Percentiles rank a stretch among this genome's conserved stretches.
phyloP scores from a whole-genome alignment of 495 filamentous ascomycete species.

The Acidiella bohemica region DNA sequence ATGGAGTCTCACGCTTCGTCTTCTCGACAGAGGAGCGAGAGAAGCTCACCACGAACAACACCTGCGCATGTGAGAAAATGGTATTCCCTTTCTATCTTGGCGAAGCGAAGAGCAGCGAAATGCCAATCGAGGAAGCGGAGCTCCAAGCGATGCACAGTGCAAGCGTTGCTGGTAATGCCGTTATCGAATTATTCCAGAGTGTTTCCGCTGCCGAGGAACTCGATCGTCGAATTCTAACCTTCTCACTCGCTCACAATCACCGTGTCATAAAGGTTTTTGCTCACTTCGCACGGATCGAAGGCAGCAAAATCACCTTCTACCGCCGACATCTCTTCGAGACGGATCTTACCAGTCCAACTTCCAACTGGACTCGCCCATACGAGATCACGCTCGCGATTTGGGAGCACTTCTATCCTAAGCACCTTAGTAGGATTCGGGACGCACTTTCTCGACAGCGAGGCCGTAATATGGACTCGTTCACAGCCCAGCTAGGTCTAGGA shows the following conservation, averaged over 20 bases:
- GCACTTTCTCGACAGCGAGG: not conserved
- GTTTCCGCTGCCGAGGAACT: not conserved
- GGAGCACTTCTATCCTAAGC: not conserved
- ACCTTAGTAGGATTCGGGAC: not conserved
- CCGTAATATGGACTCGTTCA: not conserved
- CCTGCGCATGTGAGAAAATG: not conserved
- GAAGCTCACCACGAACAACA: not conserved
- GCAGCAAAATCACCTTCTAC: not conserved
- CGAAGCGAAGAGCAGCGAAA: not conserved
- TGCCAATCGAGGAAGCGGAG: not conserved
- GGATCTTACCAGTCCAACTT: not conserved
- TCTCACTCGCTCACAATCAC: not conserved
- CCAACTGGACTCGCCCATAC: not conserved
- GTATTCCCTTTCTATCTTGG: not conserved
- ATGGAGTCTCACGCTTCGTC: not conserved
- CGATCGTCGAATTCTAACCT: not conserved
- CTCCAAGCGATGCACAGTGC: not conserved
- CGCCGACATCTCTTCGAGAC: not conserved
- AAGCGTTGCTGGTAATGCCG: not conserved
- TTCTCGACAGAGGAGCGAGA: not conserved
- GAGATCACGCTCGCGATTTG: not conserved
- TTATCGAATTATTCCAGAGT: not conserved
- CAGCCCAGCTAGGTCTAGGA: not conserved
- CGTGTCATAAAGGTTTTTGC: not conserved
- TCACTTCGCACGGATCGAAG: not conserved